Evolutionary conservation across 2,329 filamentous ascomycete genomes (phyloP), one percentile per base, ranked within the genome.

Genomic region (Penicillium sp.): DNA sequence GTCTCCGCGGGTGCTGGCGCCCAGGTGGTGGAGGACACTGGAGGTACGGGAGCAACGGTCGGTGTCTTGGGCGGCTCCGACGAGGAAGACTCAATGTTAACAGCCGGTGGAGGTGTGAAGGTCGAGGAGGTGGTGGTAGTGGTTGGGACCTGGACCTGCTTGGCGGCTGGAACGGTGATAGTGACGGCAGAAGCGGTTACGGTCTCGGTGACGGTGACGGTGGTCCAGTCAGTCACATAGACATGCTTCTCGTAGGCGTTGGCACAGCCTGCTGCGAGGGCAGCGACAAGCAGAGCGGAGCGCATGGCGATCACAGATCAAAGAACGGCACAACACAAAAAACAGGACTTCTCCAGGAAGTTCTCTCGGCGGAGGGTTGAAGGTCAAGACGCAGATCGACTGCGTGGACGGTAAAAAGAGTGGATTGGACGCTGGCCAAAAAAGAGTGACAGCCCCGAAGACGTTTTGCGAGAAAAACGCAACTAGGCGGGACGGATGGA

Each of bases 331-430:
- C 16, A 25, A 29, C 37, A 19, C 48, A 47, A 46, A 40, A 45
- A 45, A 34, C 39, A 47, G 25, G 39, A 58, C 64, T 67, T 67
- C 63, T 39, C 60, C 64, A 55, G 62, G 64, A 67, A 67, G 61
- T 54, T 47, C 39, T 17, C 29, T 21, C 26, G 18, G 32, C 23
- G 33, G 33, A 33, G 38, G 18, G 40, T 32, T 15, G 31, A 10
- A 35, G 35, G 36, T 53, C 47, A 50, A 54, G 42, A 42, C 41
- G 57, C 63, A 67, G 63, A 60, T 64, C 62, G 54, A 63, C 60
- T 63, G 60, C 39, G 46, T 35, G 43, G 43, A 50, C 35, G n/a
- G n/a, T n/a, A 30, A 48, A 49, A 19, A 52, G 48, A 16, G 47
- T 55, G 45, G 46, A 48, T 38, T 33, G 32, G 45, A 43, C 40